phyloP scores from a whole-genome alignment of 2,329 filamentous ascomycete species.

The Diaporthe destruens region DNA sequence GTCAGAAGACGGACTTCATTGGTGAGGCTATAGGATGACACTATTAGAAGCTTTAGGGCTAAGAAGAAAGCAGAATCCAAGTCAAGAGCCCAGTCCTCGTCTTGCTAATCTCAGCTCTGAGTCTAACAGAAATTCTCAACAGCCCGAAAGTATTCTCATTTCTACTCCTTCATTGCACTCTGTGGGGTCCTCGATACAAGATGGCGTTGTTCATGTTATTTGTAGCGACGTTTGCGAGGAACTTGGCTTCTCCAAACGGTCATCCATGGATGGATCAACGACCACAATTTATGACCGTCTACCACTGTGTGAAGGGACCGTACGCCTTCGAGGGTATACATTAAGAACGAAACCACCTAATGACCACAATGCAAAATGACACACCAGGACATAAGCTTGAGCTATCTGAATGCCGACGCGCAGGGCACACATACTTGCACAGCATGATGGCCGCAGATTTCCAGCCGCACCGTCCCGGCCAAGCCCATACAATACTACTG shows the following conservation, averaged over 20 bases:
- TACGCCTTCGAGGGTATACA: too few relatives aligned
- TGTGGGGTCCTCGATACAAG: background rate
- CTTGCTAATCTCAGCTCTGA: background rate
- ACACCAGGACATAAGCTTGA: background rate
- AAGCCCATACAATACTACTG: background rate
- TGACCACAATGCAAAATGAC: background rate
- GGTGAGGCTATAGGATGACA: background rate
- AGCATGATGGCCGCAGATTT: too few relatives aligned
- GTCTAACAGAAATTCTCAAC: background rate
- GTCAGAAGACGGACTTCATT: background rate
- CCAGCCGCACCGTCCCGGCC: accelerated
- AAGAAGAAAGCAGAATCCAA: background rate
- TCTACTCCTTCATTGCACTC: background rate
- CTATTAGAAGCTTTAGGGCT: background rate
- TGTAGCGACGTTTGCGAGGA: background rate
- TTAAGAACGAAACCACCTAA: too few relatives aligned
- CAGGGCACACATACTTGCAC: background rate
- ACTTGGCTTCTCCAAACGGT: background rate
- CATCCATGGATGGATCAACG: too few relatives aligned
- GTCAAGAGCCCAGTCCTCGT: background rate
- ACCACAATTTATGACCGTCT: too few relatives aligned
- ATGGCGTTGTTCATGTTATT: background rate
- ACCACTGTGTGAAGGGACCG: too few relatives aligned
- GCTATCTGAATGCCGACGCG: too few relatives aligned
- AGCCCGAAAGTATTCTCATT: background rate